Evolutionary conservation across 2,329 filamentous ascomycete species (phyloP).

Genomic region (Harringtonia lauricola): DNA sequence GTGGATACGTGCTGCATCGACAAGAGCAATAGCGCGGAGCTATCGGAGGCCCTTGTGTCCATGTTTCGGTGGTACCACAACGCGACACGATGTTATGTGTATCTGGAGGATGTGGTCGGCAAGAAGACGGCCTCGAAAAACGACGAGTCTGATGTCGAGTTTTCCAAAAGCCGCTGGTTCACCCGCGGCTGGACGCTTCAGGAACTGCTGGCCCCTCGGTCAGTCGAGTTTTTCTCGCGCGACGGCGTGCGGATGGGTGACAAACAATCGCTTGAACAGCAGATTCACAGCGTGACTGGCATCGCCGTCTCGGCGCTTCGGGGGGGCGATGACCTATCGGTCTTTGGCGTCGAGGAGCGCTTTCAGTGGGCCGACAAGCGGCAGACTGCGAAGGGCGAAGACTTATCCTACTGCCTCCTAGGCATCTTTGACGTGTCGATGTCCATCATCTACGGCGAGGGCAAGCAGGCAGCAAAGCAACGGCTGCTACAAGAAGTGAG

Average conservation of each 20-base stretch:
- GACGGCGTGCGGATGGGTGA: conserved; percentile 14
- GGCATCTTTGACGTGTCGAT: conserved; percentile 12
- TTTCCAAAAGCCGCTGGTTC: conserved; percentile 6
- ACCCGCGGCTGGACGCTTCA: too few species aligned
- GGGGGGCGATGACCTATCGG: conserved; percentile 6
- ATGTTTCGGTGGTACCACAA: conserved; percentile 10
- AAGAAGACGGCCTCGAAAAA: too few species aligned
- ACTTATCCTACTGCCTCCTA: conserved; percentile 12
- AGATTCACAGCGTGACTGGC: conserved; percentile 14
- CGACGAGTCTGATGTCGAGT: neutral
- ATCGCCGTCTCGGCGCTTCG: conserved; percentile 13
- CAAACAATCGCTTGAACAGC: conserved; percentile 13
- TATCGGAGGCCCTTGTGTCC: conserved; percentile 5
- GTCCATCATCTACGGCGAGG: conserved; percentile 12
- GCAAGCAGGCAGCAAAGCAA: neutral
- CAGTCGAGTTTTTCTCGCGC: conserved; percentile 17
- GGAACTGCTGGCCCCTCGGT: conserved; percentile 14
- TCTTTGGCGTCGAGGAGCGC: conserved; percentile 14
- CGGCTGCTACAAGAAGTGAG: too few species aligned
- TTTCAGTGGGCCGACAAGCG: conserved; percentile 11
- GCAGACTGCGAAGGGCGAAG: conserved; percentile 9
- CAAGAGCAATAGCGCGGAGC: conserved; percentile 4
- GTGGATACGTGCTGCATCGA: conserved; percentile 11
- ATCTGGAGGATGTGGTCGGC: conserved; percentile 7
- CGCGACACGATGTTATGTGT: conserved; percentile 4